Base-by-base conservation (phyloP, 2,329 filamentous ascomycete genomes). In the Dryadomyces quercus-mongolicae region DNA sequence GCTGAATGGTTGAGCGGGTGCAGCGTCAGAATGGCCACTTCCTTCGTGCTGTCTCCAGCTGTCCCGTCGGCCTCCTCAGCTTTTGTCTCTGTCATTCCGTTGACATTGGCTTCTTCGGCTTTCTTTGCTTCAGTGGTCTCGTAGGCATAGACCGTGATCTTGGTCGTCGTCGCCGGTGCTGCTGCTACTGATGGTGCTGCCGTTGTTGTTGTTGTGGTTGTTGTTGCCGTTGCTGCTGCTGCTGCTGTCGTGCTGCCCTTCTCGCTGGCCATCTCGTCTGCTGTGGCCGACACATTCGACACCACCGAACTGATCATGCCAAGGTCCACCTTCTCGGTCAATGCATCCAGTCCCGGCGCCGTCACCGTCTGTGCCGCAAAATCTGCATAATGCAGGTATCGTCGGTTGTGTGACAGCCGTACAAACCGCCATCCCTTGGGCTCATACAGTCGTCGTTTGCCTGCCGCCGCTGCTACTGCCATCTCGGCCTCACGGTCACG, bases 91-190 rank as follows among this genome's bases (percentile, higher is more conserved):
- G 20, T 20, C 21, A 21, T 36, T 22, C 5, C 25, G 25, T 31
- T 34, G n/a, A 2, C 9, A 3, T 20, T 15, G 36, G 20, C 21
- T 20, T 22, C 13, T 20, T 31, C 36, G 18, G 8, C 48, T 18
- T 34, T 42, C 20, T 10, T 18, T 4, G 36, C 16, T 31, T 36
- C 70, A 70, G 36, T 62, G 63, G 70, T 69, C 55, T 70, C 63
- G 62, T 85, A 87, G 58, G 88, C 89, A 68, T 92, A 88, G 53
- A 97, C 90, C 5, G 89, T 95, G 63, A 97, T 95, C 67, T 90
- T 95, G 40, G 90, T 95, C 31, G 78, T 84, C 20, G 80, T 71
- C 57, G 74, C 74, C 52, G 66, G 54, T 38, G 52, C 38, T 46
- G 44, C 57, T 6, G 57, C 57, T 46, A 4, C 25, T 4, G 25